A percentile compares a stretch with the other conserved stretches of the same genome.
Evolutionary conservation across 352 stramenopile genomes (phyloP).

Genomic region (Phytopythium delawarense): DNA sequence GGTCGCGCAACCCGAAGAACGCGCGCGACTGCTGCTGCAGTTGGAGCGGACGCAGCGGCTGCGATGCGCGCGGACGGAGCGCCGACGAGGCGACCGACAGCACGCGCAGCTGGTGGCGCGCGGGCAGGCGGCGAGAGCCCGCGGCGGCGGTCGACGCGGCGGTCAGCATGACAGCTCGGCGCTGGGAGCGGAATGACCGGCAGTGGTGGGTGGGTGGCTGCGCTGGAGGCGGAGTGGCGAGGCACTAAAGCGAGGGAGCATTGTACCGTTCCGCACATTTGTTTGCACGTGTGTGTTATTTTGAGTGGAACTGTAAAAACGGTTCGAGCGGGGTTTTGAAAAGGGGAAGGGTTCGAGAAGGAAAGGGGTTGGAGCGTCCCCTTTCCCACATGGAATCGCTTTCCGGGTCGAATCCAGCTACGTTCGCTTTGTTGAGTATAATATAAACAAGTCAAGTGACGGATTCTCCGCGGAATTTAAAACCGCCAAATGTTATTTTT

Average conservation of each 20-base stretch:
- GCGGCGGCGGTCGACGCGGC: conserved; percentile 18
- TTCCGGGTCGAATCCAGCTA: too few relatives aligned
- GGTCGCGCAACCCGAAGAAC: conserved; percentile 63
- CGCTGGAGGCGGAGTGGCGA: neutral
- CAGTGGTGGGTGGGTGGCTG: neutral
- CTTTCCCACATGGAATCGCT: too few relatives aligned
- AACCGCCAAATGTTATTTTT: too few relatives aligned
- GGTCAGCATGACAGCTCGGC: conserved; percentile 19
- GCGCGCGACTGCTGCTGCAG: conserved; percentile 29
- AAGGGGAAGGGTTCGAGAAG: neutral
- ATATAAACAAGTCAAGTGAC: too few relatives aligned
- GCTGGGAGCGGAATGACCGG: neutral
- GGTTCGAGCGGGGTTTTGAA: neutral
- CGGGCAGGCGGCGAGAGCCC: conserved; percentile 11
- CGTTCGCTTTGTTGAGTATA: too few relatives aligned
- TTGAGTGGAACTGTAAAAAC: too few relatives aligned
- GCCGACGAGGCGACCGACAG: neutral
- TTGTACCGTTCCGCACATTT: too few relatives aligned
- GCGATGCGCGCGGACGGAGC: conserved; percentile 8
- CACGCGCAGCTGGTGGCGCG: neutral
- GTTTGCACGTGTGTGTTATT: neutral
- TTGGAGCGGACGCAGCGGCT: neutral
- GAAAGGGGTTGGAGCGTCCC: neutral
- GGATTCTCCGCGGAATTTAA: too few relatives aligned
- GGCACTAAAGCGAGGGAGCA: neutral